Evolutionary conservation across 805 yeast species (phyloP).

Genomic region (Limtongozyma cylindracea): DNA sequence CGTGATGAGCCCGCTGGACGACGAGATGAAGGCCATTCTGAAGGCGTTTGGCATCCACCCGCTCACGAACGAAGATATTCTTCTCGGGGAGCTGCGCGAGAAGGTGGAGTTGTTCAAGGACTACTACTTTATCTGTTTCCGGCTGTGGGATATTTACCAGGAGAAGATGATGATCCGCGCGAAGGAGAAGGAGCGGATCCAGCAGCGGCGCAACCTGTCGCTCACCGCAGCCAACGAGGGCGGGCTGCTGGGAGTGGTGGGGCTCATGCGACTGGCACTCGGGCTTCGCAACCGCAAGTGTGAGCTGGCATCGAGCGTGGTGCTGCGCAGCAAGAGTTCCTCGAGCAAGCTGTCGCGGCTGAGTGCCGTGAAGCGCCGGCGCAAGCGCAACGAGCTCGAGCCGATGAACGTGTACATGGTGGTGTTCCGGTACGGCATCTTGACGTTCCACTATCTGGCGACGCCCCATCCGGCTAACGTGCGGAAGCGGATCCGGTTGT

Average conservation of each 20-base stretch:
- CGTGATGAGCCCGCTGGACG: slow-evolving; percentile 81
- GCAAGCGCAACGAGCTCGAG: slow-evolving; percentile 39
- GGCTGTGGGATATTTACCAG: slow-evolving; percentile 35
- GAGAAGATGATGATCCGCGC: slow-evolving; percentile 32
- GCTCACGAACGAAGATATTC: slow-evolving; percentile 84
- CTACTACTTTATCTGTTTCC: slow-evolving; percentile 78
- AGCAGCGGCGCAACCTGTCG: slow-evolving; percentile 1
- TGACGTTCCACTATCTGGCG: slow-evolving; percentile 84
- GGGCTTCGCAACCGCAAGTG: background rate
- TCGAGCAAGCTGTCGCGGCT: background rate
- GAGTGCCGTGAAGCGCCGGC: slow-evolving; percentile 8
- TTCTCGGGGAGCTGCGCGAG: slow-evolving; percentile 81
- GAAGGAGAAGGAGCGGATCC: slow-evolving; percentile 16
- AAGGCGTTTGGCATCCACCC: slow-evolving; percentile 93
- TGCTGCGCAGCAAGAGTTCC: slow-evolving; percentile 1
- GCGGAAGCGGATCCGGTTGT: slow-evolving; percentile 70
- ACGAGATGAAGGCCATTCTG: slow-evolving; percentile 79
- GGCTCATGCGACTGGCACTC: background rate
- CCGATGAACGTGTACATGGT: slow-evolving; percentile 86
- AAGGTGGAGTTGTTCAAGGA: slow-evolving; percentile 82
- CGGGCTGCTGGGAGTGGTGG: background rate
- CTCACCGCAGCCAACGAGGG: background rate
- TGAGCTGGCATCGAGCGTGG: background rate
- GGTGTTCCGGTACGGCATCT: slow-evolving; percentile 74
- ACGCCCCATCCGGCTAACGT: slow-evolving; percentile 95